These are phyloP conservation scores for Coprinopsis strossmayeri DNA, from an alignment of 768 basidiomycete species.

Conservation along the genomic window DNA sequence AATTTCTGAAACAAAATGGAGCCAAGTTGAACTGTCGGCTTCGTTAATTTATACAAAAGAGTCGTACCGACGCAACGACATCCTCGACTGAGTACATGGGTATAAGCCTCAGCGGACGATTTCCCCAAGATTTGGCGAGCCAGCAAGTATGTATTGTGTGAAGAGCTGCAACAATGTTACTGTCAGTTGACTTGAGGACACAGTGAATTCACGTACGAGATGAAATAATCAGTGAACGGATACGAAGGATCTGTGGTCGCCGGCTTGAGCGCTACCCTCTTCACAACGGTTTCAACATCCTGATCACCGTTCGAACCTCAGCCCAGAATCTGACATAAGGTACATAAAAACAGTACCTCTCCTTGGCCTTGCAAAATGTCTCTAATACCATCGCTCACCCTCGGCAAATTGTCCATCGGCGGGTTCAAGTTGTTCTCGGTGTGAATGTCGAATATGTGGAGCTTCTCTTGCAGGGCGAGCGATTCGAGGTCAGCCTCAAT, in stretches of 20 bases:
- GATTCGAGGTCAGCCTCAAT: constrained; percentile 2
- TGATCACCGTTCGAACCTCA: constrained; percentile 9
- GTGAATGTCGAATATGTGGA: constrained; percentile 22
- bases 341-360: constrained; percentile 20
- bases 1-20: constrained; percentile 35
- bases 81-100: constrained; percentile 42
- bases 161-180: constrained; percentile 33
- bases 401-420: constrained; percentile 17
- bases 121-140: constrained; percentile 50
- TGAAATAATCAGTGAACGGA: constrained; percentile 50
- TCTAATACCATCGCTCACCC: constrained; percentile 34
- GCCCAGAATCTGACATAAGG: neutral
- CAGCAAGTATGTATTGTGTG: constrained; percentile 63
- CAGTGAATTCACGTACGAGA: constrained; percentile 33
- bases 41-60: neutral
- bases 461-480: constrained; percentile 6
- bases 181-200: neutral
- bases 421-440: constrained; percentile 26
- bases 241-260: constrained; percentile 32
- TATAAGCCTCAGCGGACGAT: constrained; percentile 48
- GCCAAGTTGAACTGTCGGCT: neutral
- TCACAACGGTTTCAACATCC: constrained; percentile 29
- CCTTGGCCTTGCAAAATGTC: constrained; percentile 24
- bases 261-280: constrained; percentile 29
- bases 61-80: constrained; percentile 46